These are phyloP conservation scores for Dittrichia graveolens DNA, from an alignment of 129 eudicot genomes.

Conservation along the genomic window DNA sequence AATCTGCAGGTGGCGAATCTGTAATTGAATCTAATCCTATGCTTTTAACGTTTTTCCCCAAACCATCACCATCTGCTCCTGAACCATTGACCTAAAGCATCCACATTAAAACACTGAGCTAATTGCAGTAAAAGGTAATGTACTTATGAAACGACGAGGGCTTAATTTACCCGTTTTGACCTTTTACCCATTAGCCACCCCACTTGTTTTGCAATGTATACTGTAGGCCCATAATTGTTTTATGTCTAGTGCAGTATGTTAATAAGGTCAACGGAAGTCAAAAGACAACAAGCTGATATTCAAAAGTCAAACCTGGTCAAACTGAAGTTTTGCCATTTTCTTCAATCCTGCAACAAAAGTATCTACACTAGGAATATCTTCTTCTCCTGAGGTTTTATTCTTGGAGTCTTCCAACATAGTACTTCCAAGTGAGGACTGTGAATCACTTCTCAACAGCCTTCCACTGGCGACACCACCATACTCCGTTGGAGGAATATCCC, in stretches of 20 bases:
- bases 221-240: too few relatives aligned
- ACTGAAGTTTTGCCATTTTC: slow-evolving; percentile 88
- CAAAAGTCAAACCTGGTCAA: slow-evolving; percentile 62
- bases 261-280: background rate
- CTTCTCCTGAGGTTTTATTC: slow-evolving; percentile 52
- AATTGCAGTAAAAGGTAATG: slow-evolving; percentile 2
- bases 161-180: background rate
- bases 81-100: slow-evolving; percentile 44
- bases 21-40: slow-evolving; percentile 64
- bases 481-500: slow-evolving; percentile 57
- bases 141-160: too few relatives aligned
- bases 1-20: slow-evolving; percentile 47
- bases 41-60: slow-evolving; percentile 53
- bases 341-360: slow-evolving; percentile 84
- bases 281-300: background rate
- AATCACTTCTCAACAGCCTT: slow-evolving; percentile 65
- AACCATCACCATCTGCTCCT: slow-evolving; percentile 35
- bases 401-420: slow-evolving; percentile 52
- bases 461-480: slow-evolving; percentile 50
- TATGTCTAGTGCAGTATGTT: too few relatives aligned
- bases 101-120: slow-evolving; percentile 9
- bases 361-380: slow-evolving; percentile 84
- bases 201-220: background rate
- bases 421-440: slow-evolving; percentile 71
- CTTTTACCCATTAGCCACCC: background rate